Evolutionary conservation across 169 alveolate genomes (phyloP), one percentile per base, ranked within the genome.

Genomic region (Besnoitia besnoiti): DNA sequence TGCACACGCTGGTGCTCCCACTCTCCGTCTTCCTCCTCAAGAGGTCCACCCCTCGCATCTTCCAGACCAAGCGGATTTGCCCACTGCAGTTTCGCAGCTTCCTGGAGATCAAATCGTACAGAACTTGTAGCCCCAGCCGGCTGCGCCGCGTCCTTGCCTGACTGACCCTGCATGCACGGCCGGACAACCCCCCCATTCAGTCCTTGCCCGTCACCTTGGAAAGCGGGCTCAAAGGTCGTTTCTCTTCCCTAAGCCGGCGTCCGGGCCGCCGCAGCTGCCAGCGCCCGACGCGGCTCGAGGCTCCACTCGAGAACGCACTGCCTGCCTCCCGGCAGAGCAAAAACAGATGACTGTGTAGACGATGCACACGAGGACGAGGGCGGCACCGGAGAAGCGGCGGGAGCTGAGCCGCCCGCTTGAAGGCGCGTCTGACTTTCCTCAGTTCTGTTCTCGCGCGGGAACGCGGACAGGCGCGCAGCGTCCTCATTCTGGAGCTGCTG

Each of bases 21-120:
- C 37, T 51, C 90, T 50, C n/a, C 79, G 37, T 55, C 55, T 14
- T 16, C 61, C 14, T 77, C 50, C 42, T 35, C 80, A 19, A 67
- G 21, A 7, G 80, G 80, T 33, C 80, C 80, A 19, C 80, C 42
- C 7, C 19, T 37, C 30, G 40, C n/a, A 21, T 90, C 95, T 27
- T 90, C 94, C 46, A 77, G 90, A 0, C 91, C 95, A 42, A 90
- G 73, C 35, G 94, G 95, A 85, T 91, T 91, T 55, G 95, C 90
- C 95, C 95, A 94, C 49, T 92, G 94, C 27, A 94, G 90, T n/a
- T 85, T 90, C 51, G 90, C 82, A 67, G 90, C 61, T 49, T 94
- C 94, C 59, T 77, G 87, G 40, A 77, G 35, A 37, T 77, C 87
- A 21, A 77, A 77, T 16, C 59, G 49, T n/a, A 77, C 87, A 73